A percentile compares a stretch with the other conserved stretches of the same genome.
These are phyloP conservation scores for Cinnamomum chago DNA, from an alignment of 164 flowering plant species.

Conservation along the genomic window DNA sequence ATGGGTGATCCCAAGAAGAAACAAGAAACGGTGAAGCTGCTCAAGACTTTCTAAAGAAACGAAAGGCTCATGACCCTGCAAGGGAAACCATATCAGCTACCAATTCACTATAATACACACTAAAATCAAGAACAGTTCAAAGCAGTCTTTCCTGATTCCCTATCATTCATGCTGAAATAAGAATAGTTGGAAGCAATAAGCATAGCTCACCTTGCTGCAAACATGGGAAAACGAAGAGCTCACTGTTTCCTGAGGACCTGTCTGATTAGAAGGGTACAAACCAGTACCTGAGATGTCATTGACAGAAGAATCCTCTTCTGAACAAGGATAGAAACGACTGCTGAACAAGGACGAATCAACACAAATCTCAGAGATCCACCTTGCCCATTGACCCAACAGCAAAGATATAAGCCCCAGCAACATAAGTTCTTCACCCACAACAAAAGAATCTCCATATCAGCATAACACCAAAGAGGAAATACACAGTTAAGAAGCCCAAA, in stretches of 20 bases:
- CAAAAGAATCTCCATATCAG: neutral
- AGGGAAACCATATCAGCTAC: neutral
- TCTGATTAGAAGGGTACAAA: slow-evolving; percentile 26
- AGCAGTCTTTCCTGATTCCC: too few relatives aligned
- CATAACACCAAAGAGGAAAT: neutral
- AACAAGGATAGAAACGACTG: slow-evolving; percentile 67
- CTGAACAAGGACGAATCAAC: slow-evolving; percentile 75
- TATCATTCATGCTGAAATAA: neutral
- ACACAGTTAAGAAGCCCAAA: neutral
- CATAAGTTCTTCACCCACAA: slow-evolving; percentile 59
- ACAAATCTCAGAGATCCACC: slow-evolving; percentile 78
- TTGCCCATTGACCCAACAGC: slow-evolving; percentile 83
- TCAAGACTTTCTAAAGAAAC: slow-evolving; percentile 86
- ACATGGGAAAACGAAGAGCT: slow-evolving; percentile 23
- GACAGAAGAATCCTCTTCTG: slow-evolving; percentile 41
- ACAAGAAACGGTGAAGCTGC: slow-evolving; percentile 88
- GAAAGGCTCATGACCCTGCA: slow-evolving; percentile 89
- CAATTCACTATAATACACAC: neutral
- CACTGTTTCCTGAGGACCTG: slow-evolving; percentile 27
- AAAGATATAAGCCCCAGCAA: slow-evolving; percentile 92
- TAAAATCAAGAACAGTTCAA: neutral
- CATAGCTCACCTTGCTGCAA: slow-evolving; percentile 56
- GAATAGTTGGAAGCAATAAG: neutral
- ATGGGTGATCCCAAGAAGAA: slow-evolving; percentile 91
- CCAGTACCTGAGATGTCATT: slow-evolving; percentile 19